A percentile compares a stretch with the other conserved stretches of the same genome.
Conservation (phyloP, 2,329 filamentous ascomycete genomes). For the Fusarium poae region DNA sequence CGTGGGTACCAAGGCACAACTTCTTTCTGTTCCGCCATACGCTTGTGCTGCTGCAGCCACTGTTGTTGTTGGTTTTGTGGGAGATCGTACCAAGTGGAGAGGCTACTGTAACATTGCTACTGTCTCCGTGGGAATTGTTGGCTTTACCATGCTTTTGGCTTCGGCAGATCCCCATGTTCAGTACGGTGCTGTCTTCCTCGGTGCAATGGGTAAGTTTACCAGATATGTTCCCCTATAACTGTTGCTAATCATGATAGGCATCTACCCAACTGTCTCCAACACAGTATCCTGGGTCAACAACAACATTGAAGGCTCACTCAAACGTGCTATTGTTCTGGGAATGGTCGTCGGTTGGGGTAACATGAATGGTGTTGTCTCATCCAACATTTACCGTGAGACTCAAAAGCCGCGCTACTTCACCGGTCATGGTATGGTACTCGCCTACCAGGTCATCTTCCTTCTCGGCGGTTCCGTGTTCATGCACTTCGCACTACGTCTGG, state of each 20-base stretch:
- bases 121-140: conserved; percentile 71
- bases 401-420: conserved; percentile 51
- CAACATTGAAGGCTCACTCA: conserved; percentile 71
- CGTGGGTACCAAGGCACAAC: conserved; percentile 60
- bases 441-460: conserved; percentile 73
- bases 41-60: conserved; percentile 73
- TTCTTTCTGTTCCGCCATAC: conserved; percentile 71
- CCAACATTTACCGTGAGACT: conserved; percentile 70
- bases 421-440: conserved; percentile 74
- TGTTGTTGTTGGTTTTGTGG: conserved; percentile 71
- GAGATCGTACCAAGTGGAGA: conserved; percentile 73
- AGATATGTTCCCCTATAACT: accelerated
- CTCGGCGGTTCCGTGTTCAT: conserved; percentile 74
- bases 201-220: conserved; percentile 58
- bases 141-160: conserved; percentile 75
- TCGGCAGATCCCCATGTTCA: conserved; percentile 66
- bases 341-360: conserved; percentile 85
- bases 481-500: conserved; percentile 66
- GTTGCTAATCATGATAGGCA: conserved; percentile 61
- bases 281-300: conserved; percentile 79
- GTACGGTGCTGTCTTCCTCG: conserved; percentile 78
- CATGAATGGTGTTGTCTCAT: conserved; percentile 73
- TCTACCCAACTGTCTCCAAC: conserved; percentile 78
- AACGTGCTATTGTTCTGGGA: conserved; percentile 79
- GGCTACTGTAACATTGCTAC: conserved; percentile 76